phyloP scores from a whole-genome alignment of 176 grass and related monocot species.

The Eragrostis curvula region DNA sequence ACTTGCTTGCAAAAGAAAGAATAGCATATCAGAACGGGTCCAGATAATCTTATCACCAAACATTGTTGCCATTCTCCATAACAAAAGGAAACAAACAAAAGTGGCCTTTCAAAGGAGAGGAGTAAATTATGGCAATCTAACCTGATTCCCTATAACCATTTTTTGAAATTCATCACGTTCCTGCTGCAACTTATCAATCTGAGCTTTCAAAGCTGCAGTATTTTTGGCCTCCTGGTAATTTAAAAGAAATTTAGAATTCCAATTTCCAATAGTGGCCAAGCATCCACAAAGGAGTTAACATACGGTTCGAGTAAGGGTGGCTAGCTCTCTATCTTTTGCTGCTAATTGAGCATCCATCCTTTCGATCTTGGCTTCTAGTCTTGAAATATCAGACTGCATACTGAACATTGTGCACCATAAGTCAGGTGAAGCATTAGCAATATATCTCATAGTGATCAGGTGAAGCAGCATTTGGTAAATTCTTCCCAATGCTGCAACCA shows the following conservation, averaged over 20 bases:
- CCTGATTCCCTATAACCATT: slow-evolving; percentile 99
- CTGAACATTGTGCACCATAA: slow-evolving; percentile 46
- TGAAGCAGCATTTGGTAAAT: slow-evolving; percentile 33
- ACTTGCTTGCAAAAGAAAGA: slow-evolving; percentile 77
- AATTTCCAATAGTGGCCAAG: not conserved
- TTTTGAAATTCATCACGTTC: slow-evolving; percentile 98
- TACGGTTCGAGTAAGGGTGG: slow-evolving; percentile 83
- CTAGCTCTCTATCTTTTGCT: slow-evolving; percentile 94
- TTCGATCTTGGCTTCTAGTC: slow-evolving; percentile 97
- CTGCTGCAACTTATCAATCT: slow-evolving; percentile 95
- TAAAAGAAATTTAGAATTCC: slow-evolving; percentile 36
- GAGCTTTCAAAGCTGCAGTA: slow-evolving; percentile 80
- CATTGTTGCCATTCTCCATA: not conserved
- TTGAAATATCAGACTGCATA: slow-evolving; percentile 88
- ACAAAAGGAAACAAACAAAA: slow-evolving; percentile 26
- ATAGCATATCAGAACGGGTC: slow-evolving; percentile 25
- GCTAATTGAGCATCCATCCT: slow-evolving; percentile 95
- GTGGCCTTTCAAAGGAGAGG: not conserved
- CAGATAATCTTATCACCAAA: slow-evolving; percentile 1
- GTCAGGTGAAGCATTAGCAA: slow-evolving; percentile 29
- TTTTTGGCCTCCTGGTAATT: slow-evolving; percentile 87
- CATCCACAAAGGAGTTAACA: slow-evolving; percentile 34
- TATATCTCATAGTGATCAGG: not conserved
- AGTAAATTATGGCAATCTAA: slow-evolving; percentile 31
- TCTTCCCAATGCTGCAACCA: slow-evolving; percentile 24